Base-by-base conservation (phyloP, 495 filamentous ascomycete species). In the Penicillium roqueforti region DNA sequence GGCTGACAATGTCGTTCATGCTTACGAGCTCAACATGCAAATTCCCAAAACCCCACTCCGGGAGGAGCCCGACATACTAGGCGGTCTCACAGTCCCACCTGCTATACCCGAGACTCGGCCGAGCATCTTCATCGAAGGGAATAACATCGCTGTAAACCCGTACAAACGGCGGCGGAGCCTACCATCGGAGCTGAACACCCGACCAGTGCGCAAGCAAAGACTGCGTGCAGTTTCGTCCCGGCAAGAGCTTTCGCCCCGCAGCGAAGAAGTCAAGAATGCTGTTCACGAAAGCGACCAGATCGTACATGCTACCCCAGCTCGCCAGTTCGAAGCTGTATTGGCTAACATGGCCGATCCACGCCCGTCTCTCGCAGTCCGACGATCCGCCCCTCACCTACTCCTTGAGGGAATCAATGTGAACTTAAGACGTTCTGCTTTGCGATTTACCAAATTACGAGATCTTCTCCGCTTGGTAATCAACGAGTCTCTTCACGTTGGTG, bases 11-110 rank as follows among this genome's bases (percentile, higher is more conserved):
- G 87, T 92, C 34, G 87, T 92, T 25, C 85, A 92, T 72, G 88
- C 88, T n/a, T 91, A 91, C 56, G 88, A 91, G 66, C 78, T 92
- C 60, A 87, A 91, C 66, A 88, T 92, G 87, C 83, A 88, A 57
- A 77, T 92, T 23, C 88, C 88, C 18, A 82, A 86, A 53, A 85
- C 78, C 8, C 72, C 71, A 6, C 72, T 73, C 45, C 57, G 65
- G 20, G 77, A 80, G 56, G 58, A 68, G 20, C 63, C 53, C 40
- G 68, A 71, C 13, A 65, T 71, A 28, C 60, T 71, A 19, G 63
- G 67, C 14, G 56, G 62, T 16, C 45, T 54, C 14, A 36, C 36
- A 59, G 56, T 52, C 56, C 54, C 48, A 26, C 52, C 65, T 19
- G 11, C 29, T 11, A 26, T 44, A 10, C 20, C 50, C 19, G 70